These are phyloP conservation scores for Ephemerocybe angulata DNA, from an alignment of 768 basidiomycete species.

Conservation along the genomic window DNA sequence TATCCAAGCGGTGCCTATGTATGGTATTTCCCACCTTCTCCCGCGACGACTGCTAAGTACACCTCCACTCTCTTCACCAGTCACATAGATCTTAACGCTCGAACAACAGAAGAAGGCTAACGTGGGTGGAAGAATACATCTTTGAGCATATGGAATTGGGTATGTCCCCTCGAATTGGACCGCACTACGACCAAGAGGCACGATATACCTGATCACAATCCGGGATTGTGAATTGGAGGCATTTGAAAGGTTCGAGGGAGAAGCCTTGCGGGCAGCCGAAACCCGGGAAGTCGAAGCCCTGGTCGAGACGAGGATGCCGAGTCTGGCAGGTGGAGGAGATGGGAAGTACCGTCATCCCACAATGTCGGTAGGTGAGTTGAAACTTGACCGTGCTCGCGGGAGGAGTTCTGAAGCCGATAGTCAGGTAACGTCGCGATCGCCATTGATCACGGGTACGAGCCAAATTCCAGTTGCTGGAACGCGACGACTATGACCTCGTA, in stretches of 20 bases:
- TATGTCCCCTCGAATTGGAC: not conserved
- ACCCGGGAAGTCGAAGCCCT: not conserved
- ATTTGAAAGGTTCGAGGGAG: not conserved
- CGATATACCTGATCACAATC: not conserved
- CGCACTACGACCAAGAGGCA: not conserved
- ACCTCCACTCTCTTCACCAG: not conserved
- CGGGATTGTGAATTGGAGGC: not conserved
- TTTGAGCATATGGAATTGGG: not conserved
- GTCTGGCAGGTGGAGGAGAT: too few relatives aligned
- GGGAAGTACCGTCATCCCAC: too few relatives aligned
- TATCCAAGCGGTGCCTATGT: too few relatives aligned
- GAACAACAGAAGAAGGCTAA: not conserved
- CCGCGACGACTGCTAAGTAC: not conserved
- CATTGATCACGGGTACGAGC: too few relatives aligned
- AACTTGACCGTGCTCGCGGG: too few relatives aligned
- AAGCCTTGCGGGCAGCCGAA: not conserved
- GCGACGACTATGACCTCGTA: too few relatives aligned
- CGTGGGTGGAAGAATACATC: not conserved
- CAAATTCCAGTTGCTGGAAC: too few relatives aligned
- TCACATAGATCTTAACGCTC: not conserved
- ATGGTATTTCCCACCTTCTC: not conserved
- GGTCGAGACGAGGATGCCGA: not conserved
- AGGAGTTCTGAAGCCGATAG: too few relatives aligned
- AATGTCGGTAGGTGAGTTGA: too few relatives aligned
- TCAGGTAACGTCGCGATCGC: too few relatives aligned